Conservation (phyloP, 768 basidiomycete species). For the Hypholoma sublateritium region DNA sequence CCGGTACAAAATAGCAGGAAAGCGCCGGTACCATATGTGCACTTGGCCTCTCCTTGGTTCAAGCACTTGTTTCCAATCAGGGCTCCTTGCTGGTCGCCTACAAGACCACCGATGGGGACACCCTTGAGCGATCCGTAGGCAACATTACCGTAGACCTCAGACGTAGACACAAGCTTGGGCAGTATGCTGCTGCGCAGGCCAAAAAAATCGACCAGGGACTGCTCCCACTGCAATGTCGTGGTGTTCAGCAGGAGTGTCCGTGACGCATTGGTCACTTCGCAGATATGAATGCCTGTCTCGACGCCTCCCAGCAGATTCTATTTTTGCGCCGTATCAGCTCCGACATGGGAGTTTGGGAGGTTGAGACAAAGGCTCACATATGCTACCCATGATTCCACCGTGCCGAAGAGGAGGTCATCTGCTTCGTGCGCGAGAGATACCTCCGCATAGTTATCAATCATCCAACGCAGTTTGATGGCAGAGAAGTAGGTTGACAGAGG, state of each 20-base stretch:
- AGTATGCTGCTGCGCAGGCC: conserved; percentile 74
- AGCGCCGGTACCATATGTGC: conserved; percentile 96
- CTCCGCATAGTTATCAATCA: conserved; percentile 82
- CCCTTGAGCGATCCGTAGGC: conserved; percentile 65
- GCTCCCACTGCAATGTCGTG: conserved; percentile 79
- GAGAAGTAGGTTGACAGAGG: conserved; percentile 99
- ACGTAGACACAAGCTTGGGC: conserved; percentile 86
- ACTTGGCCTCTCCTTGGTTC: conserved; percentile 90
- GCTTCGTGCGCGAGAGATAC: conserved; percentile 77
- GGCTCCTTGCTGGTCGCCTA: conserved; percentile 99
- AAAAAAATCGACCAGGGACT: conserved; percentile 84
- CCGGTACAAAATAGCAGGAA: conserved; percentile 97
- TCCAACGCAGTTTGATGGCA: conserved; percentile 94
- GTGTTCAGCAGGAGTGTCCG: conserved; percentile 92
- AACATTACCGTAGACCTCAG: conserved; percentile 88
- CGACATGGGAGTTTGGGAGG: conserved; percentile 13
- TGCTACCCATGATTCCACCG: conserved; percentile 95
- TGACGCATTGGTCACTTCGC: conserved; percentile 95
- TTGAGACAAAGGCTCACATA: conserved; percentile 56
- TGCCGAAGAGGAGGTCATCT: conserved; percentile 88
- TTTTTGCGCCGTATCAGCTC: conserved; percentile 2
- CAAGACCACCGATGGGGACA: conserved; percentile 85
- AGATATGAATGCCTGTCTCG: conserved; percentile 71
- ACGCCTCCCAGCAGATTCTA: conserved; percentile 86
- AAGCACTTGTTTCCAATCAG: conserved; percentile 96